Conservation (phyloP, 345 rosid genomes). For the Stellera chamaejasme region DNA sequence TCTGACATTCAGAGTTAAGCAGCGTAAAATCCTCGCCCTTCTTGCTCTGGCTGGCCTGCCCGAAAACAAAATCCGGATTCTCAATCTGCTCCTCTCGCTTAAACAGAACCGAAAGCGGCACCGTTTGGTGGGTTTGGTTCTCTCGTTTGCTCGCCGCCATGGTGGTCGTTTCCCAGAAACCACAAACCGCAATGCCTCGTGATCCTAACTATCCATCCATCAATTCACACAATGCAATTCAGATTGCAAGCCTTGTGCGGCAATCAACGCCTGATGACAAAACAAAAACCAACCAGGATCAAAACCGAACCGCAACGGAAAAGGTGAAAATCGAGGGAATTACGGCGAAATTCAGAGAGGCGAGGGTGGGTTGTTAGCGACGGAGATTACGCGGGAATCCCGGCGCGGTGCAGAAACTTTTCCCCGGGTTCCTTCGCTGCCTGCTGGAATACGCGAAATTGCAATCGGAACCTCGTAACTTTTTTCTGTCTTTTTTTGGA, state of each 20-base stretch:
- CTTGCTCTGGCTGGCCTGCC: conserved; percentile 78
- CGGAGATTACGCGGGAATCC: conserved; percentile 10
- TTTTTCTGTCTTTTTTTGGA: no score
- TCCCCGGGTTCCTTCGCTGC: background rate
- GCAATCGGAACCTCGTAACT: no score
- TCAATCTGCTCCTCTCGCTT: conserved; percentile 85
- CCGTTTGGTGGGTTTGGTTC: conserved; percentile 73
- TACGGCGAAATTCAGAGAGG: no score
- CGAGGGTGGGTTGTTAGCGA: background rate
- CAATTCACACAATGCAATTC: background rate
- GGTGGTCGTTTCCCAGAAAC: conserved; percentile 1
- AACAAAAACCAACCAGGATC: background rate
- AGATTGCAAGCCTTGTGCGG: background rate
- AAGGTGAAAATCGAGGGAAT: no score
- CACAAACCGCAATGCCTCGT: background rate
- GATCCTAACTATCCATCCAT: conserved; percentile 12
- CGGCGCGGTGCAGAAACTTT: conserved; percentile 8
- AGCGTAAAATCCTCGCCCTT: conserved; percentile 79
- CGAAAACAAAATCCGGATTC: conserved; percentile 62
- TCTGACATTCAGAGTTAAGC: conserved; percentile 61
- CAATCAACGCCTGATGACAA: background rate
- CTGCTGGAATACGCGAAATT: no score
- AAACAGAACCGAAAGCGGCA: conserved; percentile 76
- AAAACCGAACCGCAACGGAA: background rate
- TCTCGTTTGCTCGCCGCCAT: conserved; percentile 52